Conservation (phyloP, 805 yeast genomes). For the Metschnikowia gruessii region DNA sequence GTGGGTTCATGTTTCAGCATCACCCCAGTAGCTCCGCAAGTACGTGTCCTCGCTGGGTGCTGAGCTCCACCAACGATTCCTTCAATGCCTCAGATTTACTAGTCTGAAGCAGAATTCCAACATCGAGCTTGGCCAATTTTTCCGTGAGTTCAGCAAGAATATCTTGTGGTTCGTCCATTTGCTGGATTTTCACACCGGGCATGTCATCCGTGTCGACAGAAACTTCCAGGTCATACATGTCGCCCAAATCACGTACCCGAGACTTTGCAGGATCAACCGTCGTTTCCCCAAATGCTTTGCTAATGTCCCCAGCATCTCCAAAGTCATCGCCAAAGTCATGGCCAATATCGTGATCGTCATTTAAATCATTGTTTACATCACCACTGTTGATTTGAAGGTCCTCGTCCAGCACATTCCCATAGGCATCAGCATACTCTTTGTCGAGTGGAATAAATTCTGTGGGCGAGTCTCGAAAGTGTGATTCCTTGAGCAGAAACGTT, state of each 20-base stretch:
- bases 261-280: no score
- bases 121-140: slow-evolving; percentile 1
- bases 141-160: slow-evolving; percentile 1
- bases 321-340: no score
- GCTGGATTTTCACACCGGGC: not conserved
- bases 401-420: slow-evolving; percentile 16
- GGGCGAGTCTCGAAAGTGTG: slow-evolving; percentile 14
- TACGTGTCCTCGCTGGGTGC: not conserved
- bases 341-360: slow-evolving; percentile 10
- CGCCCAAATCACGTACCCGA: slow-evolving; percentile 9
- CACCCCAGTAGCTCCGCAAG: no score
- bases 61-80: not conserved
- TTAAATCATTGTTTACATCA: not conserved
- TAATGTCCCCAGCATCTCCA: no score
- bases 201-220: slow-evolving; percentile 7
- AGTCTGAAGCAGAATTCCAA: not conserved
- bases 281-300: no score
- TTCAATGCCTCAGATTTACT: not conserved
- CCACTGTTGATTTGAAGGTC: not conserved
- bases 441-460: slow-evolving; percentile 4
- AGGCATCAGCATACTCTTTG: slow-evolving; percentile 15
- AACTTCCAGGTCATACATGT: slow-evolving; percentile 17
- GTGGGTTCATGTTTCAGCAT: no score
- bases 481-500: slow-evolving; percentile 13
- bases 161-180: not conserved